Evolutionary conservation across 306 rosid species (phyloP).

Genomic region (Rubus parviflorus): DNA sequence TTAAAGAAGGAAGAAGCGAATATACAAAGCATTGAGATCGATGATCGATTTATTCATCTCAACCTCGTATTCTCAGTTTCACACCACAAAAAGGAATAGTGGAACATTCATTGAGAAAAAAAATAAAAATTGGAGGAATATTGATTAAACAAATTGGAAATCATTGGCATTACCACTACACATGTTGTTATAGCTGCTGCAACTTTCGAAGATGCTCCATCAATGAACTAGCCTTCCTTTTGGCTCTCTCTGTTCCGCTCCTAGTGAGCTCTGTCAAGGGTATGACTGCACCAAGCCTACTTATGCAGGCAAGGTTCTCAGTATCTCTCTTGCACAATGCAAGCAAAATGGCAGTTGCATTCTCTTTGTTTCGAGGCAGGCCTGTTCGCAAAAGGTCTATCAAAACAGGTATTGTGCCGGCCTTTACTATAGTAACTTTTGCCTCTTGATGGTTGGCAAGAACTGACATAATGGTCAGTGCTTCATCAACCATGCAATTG

Average conservation of each 20-base stretch:
- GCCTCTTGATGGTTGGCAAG: conserved; percentile 95
- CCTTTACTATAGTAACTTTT: conserved; percentile 69
- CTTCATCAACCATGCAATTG: conserved; percentile 82
- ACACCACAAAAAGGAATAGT: conserved; percentile 34
- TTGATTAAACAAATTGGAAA: conserved; percentile 24
- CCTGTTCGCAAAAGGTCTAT: conserved; percentile 86
- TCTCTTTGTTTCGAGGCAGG: conserved; percentile 84
- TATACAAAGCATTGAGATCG: conserved; percentile 55
- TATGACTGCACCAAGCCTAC: conserved; percentile 85
- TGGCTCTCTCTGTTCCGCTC: conserved; percentile 87
- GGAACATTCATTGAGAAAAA: conserved; percentile 32
- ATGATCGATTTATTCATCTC: conserved; percentile 49
- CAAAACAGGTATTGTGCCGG: conserved; percentile 85
- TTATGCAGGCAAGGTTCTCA: conserved; percentile 69
- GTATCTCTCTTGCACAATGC: conserved; percentile 82
- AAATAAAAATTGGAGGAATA: conserved; percentile 24
- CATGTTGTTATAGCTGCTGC: conserved; percentile 50
- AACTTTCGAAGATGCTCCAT: conserved; percentile 78
- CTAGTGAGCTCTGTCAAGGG: conserved; percentile 77
- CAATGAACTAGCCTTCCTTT: conserved; percentile 85
- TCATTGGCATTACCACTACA: conserved; percentile 31
- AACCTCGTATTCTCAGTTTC: conserved; percentile 52
- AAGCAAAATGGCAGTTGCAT: conserved; percentile 84
- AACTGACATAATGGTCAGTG: conserved; percentile 88
- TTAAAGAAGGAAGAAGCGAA: conserved; percentile 37